phyloP scores from a whole-genome alignment of 2,329 filamentous ascomycete genomes.

The Zasmidium cellare region DNA sequence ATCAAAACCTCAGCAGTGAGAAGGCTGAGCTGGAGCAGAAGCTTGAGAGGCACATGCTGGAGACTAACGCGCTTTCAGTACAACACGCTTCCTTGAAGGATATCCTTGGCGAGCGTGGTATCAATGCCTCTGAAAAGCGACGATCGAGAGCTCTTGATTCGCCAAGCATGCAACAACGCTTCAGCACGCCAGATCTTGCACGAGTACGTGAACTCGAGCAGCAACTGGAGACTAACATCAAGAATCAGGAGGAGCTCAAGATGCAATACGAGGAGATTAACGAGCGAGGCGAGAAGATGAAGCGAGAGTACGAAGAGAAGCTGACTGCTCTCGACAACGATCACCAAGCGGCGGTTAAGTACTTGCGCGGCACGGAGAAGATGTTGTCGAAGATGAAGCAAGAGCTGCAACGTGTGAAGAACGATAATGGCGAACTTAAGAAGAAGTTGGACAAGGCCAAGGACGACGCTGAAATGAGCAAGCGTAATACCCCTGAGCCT shows the following conservation, averaged over 20 bases:
- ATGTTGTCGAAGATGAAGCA: slow-evolving; percentile 99
- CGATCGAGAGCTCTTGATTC: slow-evolving; percentile 72
- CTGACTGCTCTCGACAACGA: slow-evolving; percentile 92
- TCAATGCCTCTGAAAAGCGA: slow-evolving; percentile 72
- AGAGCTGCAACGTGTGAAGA: slow-evolving; percentile 89
- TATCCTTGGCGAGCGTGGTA: slow-evolving; percentile 83
- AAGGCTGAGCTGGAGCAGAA: slow-evolving; percentile 81
- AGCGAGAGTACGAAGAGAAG: slow-evolving; percentile 87
- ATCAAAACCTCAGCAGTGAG: slow-evolving; percentile 75
- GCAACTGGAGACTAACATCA: slow-evolving; percentile 74
- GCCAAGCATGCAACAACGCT: slow-evolving; percentile 61
- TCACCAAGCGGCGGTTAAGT: slow-evolving; percentile 96
- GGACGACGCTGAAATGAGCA: slow-evolving; percentile 24
- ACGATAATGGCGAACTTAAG: slow-evolving; percentile 79
- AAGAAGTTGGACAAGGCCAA: slow-evolving; percentile 63
- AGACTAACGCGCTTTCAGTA: slow-evolving; percentile 89
- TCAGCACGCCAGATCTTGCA: slow-evolving; percentile 74
- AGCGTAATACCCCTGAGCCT: slow-evolving; percentile 37
- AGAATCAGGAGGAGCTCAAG: slow-evolving; percentile 84
- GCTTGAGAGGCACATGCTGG: slow-evolving; percentile 81
- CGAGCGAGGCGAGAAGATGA: slow-evolving; percentile 79
- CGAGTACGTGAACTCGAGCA: slow-evolving; percentile 84
- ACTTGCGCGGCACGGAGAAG: slow-evolving; percentile 97
- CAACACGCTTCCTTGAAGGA: slow-evolving; percentile 94
- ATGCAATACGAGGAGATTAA: slow-evolving; percentile 74